Evolutionary conservation across 1,284 basidiomycete genomes (phyloP), one percentile per base, ranked within the genome.

Genomic region (Cutaneotrichosporon spelunceum): DNA sequence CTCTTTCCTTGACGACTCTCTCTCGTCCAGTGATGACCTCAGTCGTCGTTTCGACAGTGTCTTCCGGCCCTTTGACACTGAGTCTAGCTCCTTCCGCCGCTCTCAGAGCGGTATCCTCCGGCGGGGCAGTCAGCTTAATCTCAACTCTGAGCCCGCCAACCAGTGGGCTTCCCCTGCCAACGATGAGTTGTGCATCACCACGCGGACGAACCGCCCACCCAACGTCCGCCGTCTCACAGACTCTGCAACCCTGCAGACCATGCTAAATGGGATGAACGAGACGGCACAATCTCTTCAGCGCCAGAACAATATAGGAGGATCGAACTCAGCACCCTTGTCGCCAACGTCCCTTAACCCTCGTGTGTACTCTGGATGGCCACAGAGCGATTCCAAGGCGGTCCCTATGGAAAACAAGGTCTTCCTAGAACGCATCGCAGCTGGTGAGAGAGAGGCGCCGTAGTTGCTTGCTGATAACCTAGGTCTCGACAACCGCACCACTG

Each of bases 401-500:
- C 74, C 73, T 2, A 62, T 65, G 29, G 66, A 71, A 39, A 78
- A 78, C 50, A 62, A 62, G 16, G 72, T 78, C n/a, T 70, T 70
- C 53, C 72, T 69, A 0, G 73, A 74, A 23, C 65, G 72, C 47
- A 69, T 78, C 50, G 50, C 67, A 4, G 64, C 69, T 30, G 76
- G 76, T 75, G 33, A 53, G 56, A 53, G 56, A n/a, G n/a, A 8
- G 13, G 48, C 8, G 19, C 23, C 11, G 19, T 16, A 33, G 23
- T 19, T 16, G 44, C 65, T 21, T 47, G 29, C 56, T 69, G 33
- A 68, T 23, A 3, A 11, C 11, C 14, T 57, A 75, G 77, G 77
- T 0, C 63, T 69, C 11, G 78, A 79, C 54, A 49, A 30, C 4
- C 70, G 77, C 23, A 79, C 78, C 0, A 76, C 77, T 0, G 73